phyloP scores from a whole-genome alignment of 2,329 filamentous ascomycete genomes.

The Calonectria pauciramosa region DNA sequence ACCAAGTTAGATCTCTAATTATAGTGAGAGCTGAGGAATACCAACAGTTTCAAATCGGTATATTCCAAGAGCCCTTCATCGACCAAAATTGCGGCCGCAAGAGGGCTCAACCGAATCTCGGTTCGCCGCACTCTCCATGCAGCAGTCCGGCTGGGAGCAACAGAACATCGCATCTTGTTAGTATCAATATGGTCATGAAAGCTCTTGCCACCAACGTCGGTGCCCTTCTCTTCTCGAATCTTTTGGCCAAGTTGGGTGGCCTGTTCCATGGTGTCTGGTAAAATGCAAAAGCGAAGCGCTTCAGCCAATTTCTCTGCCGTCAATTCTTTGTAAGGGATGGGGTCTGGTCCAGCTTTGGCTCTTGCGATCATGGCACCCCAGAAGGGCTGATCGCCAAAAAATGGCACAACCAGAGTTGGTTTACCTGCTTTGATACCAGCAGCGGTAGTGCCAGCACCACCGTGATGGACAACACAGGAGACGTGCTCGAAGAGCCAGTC shows the following conservation, averaged over 20 bases:
- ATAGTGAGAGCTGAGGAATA: constrained; percentile 3
- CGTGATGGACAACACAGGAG: constrained; percentile 87
- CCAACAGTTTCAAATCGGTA: constrained; percentile 80
- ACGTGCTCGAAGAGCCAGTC: constrained; percentile 91
- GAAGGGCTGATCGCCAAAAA: constrained; percentile 89
- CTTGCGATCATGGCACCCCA: constrained; percentile 83
- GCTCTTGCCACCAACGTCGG: constrained; percentile 72
- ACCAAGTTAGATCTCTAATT: constrained; percentile 22
- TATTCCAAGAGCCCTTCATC: constrained; percentile 75
- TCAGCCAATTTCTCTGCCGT: constrained; percentile 75
- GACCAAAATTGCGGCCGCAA: constrained; percentile 79
- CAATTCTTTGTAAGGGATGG: constrained; percentile 77
- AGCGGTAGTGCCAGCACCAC: constrained; percentile 89
- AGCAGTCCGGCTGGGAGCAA: constrained; percentile 77
- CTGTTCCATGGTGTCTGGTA: constrained; percentile 70
- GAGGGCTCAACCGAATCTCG: constrained; percentile 75
- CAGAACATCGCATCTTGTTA: constrained; percentile 76
- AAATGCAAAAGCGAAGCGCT: constrained; percentile 72
- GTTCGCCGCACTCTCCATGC: constrained; percentile 82
- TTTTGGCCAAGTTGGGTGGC: constrained; percentile 71
- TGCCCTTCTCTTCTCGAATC: constrained; percentile 77
- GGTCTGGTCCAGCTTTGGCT: constrained; percentile 79
- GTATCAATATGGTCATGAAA: constrained; percentile 80
- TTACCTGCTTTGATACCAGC: constrained; percentile 86
- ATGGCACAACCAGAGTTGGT: constrained; percentile 87